These are phyloP conservation scores for Tephrocybe sp. DNA, from an alignment of 768 basidiomycete genomes.

Conservation along the genomic window DNA sequence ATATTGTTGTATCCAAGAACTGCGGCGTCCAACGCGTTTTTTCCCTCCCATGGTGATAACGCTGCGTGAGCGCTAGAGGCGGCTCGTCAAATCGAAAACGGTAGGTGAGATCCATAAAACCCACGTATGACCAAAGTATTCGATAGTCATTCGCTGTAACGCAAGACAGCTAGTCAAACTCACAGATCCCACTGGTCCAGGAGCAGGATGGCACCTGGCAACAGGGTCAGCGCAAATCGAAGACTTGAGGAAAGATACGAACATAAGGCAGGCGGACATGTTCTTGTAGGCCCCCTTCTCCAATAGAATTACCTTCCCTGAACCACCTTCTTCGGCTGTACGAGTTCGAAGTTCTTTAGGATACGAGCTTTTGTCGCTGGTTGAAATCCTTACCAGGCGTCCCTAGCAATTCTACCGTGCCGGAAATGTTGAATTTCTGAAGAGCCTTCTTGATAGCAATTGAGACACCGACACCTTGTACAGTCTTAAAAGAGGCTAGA, in stretches of 20 bases:
- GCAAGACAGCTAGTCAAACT: constrained; percentile 67
- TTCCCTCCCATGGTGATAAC: constrained; percentile 81
- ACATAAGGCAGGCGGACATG: constrained; percentile 81
- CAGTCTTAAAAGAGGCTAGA: background rate
- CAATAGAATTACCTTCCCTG: constrained; percentile 69
- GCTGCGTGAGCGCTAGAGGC: constrained; percentile 69
- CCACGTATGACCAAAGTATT: constrained; percentile 75
- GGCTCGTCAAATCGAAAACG: background rate
- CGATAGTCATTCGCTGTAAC: constrained; percentile 53
- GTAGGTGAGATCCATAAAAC: constrained; percentile 8
- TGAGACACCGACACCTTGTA: constrained; percentile 65
- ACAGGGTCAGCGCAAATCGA: background rate
- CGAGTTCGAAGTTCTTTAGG: background rate
- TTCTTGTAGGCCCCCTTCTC: constrained; percentile 70
- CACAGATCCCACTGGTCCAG: constrained; percentile 68
- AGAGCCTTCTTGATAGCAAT: constrained; percentile 65
- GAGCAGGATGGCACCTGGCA: constrained; percentile 76
- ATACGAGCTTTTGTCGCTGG: background rate
- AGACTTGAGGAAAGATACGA: constrained; percentile 10
- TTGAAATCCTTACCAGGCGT: constrained; percentile 57
- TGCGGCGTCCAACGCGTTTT: constrained; percentile 84
- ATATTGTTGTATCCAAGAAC: constrained; percentile 81
- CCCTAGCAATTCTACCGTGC: constrained; percentile 69
- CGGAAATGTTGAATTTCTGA: constrained; percentile 57
- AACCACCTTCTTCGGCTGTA: constrained; percentile 75